Percentiles rank a stretch among this genome's conserved stretches.
Conservation (phyloP, 768 basidiomycete genomes). For the Phallus indusiatus region DNA sequence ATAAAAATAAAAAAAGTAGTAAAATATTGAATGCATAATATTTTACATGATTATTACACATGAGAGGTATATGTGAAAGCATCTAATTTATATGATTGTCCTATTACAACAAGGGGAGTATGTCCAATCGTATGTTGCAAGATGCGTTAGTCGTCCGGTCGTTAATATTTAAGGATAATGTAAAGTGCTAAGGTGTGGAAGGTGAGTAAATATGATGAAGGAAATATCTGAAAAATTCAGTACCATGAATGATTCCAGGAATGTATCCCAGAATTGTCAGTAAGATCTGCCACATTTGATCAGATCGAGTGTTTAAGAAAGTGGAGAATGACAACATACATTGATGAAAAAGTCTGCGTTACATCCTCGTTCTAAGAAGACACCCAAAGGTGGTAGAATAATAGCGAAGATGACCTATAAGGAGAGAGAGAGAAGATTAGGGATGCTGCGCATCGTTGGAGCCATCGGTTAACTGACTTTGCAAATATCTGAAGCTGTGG, state of each 20-base stretch:
- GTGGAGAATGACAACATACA: conserved; percentile 31
- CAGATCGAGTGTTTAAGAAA: conserved; percentile 6
- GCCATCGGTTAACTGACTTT: conserved; percentile 37
- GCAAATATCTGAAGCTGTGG: conserved; percentile 68
- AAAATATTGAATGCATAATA: neutral
- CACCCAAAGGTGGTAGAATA: conserved; percentile 73
- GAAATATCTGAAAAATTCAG: conserved; percentile 14
- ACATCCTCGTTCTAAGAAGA: conserved; percentile 85
- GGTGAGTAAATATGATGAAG: neutral
- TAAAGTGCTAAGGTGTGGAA: conserved; percentile 48
- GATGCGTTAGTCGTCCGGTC: neutral
- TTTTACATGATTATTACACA: no score
- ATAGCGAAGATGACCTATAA: conserved; percentile 51
- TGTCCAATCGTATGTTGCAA: neutral
- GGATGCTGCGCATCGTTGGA: neutral
- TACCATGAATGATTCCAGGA: conserved; percentile 71
- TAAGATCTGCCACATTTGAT: neutral
- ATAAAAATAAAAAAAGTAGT: neutral
- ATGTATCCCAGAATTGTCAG: conserved; percentile 69
- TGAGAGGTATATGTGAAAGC: no score
- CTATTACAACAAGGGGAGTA: no score
- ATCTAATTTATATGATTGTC: no score
- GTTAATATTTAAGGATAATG: conserved; percentile 55
- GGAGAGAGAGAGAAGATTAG: conserved; percentile 1
- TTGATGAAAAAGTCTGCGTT: conserved; percentile 69